Evolutionary conservation across 305 asterid species (phyloP).

Genomic region (Fraxinus floribunda): DNA sequence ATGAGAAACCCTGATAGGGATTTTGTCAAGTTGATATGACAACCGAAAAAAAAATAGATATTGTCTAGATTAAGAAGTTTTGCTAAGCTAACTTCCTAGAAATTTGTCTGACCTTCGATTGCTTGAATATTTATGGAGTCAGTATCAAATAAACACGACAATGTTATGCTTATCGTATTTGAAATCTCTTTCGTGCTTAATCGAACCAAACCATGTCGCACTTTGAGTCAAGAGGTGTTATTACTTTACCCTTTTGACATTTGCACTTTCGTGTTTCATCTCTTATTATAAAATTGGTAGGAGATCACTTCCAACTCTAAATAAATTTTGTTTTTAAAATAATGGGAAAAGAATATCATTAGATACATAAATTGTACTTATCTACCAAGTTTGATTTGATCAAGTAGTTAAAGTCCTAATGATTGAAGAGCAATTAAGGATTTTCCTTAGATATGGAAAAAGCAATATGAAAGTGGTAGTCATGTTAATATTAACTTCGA

Average conservation of each 20-base stretch:
- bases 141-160: too few relatives aligned
- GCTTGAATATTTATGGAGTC: too few relatives aligned
- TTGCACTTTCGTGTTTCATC: neutral
- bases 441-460: neutral
- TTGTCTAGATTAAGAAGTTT: too few relatives aligned
- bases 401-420: neutral
- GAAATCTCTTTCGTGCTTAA: too few relatives aligned
- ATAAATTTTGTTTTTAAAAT: neutral
- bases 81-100: too few relatives aligned
- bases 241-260: neutral
- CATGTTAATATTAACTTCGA: neutral
- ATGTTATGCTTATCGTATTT: too few relatives aligned
- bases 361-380: neutral
- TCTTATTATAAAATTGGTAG: neutral
- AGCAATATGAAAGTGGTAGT: neutral
- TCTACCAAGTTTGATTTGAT: neutral
- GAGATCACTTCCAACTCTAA: neutral
- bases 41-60: too few relatives aligned
- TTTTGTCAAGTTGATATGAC: too few relatives aligned
- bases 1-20: too few relatives aligned
- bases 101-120: neutral
- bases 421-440: neutral
- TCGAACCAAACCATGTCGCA: neutral
- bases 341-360: neutral
- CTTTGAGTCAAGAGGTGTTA: neutral